These are phyloP conservation scores for Aspergillus glaucus DNA, from an alignment of 2,329 filamentous ascomycete species.

Conservation along the genomic window DNA sequence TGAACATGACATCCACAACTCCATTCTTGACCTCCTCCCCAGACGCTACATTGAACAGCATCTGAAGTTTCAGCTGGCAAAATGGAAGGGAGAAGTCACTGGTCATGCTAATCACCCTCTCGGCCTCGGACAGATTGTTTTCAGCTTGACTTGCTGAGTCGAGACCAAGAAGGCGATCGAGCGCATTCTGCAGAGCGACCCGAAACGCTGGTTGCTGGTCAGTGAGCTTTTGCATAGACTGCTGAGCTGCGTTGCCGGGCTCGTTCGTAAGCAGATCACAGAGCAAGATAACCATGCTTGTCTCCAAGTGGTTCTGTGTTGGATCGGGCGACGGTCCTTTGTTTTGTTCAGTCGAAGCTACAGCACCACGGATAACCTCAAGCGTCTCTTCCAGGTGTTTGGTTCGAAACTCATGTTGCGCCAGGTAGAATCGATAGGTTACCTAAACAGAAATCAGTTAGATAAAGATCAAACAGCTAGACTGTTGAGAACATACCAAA, in stretches of 20 bases:
- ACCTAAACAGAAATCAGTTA: conserved; percentile 15
- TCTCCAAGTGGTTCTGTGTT: conserved; percentile 13
- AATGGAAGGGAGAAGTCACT: conserved; percentile 40
- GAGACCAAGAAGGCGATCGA: conserved; percentile 28
- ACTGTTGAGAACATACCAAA: conserved; percentile 19
- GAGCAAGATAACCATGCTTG: conserved; percentile 23
- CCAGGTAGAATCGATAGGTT: conserved; percentile 35
- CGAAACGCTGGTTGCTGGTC: conserved; percentile 21
- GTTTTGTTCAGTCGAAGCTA: conserved; percentile 14
- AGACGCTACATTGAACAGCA: conserved; percentile 30
- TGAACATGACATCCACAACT: conserved; percentile 37
- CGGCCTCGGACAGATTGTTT: conserved; percentile 22
- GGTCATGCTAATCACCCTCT: conserved; percentile 30
- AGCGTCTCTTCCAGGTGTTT: conserved; percentile 29
- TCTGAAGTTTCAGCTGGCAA: conserved; percentile 37
- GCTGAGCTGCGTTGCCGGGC: conserved; percentile 20
- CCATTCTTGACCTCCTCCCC: conserved; percentile 21
- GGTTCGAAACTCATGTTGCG: conserved; percentile 33
- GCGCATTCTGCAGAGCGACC: conserved; percentile 22
- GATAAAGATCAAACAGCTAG: not conserved
- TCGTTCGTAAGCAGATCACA: conserved; percentile 29
- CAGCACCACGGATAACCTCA: conserved; percentile 27
- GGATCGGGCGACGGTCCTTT: not conserved
- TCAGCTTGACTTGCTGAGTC: conserved; percentile 7
- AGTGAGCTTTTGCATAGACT: conserved; percentile 24